phyloP scores from a whole-genome alignment of 768 basidiomycete genomes.

The Auriscalpium microsporum region DNA sequence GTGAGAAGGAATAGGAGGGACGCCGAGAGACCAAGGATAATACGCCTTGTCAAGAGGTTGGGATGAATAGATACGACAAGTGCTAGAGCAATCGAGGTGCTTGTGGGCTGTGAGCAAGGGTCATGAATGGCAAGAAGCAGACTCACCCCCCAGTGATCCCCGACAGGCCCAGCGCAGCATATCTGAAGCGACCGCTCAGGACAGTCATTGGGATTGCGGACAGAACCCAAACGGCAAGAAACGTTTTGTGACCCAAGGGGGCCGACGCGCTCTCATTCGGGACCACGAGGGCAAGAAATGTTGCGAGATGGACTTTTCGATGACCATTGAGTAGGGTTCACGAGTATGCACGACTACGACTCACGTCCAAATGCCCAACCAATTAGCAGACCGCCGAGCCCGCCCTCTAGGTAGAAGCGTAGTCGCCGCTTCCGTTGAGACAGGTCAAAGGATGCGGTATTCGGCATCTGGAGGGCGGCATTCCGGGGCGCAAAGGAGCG shows the following conservation, averaged over 20 bases:
- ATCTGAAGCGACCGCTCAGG: constrained; percentile 48
- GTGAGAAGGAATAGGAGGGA: constrained; percentile 32
- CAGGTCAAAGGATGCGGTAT: constrained; percentile 5
- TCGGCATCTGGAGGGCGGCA: constrained; percentile 22
- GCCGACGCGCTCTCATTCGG: constrained; percentile 40
- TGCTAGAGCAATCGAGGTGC: constrained; percentile 38
- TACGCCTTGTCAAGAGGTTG: constrained; percentile 37
- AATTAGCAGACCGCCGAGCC: constrained; percentile 49
- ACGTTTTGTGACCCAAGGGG: constrained; percentile 38
- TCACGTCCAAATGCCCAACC: constrained; percentile 56
- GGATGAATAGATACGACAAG: constrained; percentile 50
- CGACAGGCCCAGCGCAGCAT: constrained; percentile 38
- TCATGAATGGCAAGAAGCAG: background rate
- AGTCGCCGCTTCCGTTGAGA: constrained; percentile 19
- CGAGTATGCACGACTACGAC: constrained; percentile 17
- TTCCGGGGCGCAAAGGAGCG: constrained; percentile 45
- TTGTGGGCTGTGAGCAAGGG: constrained; percentile 11
- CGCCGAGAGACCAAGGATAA: constrained; percentile 31
- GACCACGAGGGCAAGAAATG: constrained; percentile 51
- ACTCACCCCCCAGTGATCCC: constrained; percentile 50
- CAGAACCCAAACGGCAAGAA: constrained; percentile 53
- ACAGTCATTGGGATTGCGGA: constrained; percentile 38
- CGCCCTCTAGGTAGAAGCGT: constrained; percentile 44
- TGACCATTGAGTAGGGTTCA: background rate
- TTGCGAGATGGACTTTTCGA: constrained; percentile 44